These are phyloP conservation scores for Alternaria novae-zelandiae DNA, from an alignment of 2,329 filamentous ascomycete species.

Conservation along the genomic window DNA sequence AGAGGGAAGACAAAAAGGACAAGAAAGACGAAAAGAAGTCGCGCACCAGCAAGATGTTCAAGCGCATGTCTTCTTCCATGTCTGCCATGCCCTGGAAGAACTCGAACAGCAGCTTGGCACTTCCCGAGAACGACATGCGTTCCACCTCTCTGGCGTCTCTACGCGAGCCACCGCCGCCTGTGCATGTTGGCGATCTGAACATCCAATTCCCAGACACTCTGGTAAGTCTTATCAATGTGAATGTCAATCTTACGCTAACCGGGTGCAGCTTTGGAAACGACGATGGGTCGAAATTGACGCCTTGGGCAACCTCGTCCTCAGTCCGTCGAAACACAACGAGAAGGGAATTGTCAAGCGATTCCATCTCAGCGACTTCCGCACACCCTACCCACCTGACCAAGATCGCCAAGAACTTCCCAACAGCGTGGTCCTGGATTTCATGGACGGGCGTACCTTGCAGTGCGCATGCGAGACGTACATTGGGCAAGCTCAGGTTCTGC, in stretches of 20 bases:
- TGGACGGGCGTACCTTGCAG: slow-evolving; percentile 67
- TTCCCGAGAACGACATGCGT: slow-evolving; percentile 48
- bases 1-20: slow-evolving; percentile 53
- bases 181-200: slow-evolving; percentile 87
- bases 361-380: slow-evolving; percentile 82
- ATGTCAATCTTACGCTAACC: slow-evolving; percentile 7
- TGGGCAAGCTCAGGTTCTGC: slow-evolving; percentile 45
- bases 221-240: slow-evolving; percentile 41
- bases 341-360: slow-evolving; percentile 76
- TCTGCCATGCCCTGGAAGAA: slow-evolving; percentile 60
- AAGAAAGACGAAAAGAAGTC: slow-evolving; percentile 62
- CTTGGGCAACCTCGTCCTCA: slow-evolving; percentile 82
- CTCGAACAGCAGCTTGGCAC: slow-evolving; percentile 47
- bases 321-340: slow-evolving; percentile 68
- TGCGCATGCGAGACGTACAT: slow-evolving; percentile 57
- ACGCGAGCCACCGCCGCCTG: slow-evolving; percentile 59
- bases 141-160: slow-evolving; percentile 37
- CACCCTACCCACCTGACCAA: slow-evolving; percentile 82
- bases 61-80: slow-evolving; percentile 69
- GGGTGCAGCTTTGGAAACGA: slow-evolving; percentile 80
- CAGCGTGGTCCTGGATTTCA: slow-evolving; percentile 71
- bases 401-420: slow-evolving; percentile 93
- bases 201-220: slow-evolving; percentile 96
- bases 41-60: slow-evolving; percentile 68
- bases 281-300: slow-evolving; percentile 86